These are phyloP conservation scores for Orbilia brochopaga DNA, from an alignment of 2,329 filamentous ascomycete genomes.

Conservation along the genomic window DNA sequence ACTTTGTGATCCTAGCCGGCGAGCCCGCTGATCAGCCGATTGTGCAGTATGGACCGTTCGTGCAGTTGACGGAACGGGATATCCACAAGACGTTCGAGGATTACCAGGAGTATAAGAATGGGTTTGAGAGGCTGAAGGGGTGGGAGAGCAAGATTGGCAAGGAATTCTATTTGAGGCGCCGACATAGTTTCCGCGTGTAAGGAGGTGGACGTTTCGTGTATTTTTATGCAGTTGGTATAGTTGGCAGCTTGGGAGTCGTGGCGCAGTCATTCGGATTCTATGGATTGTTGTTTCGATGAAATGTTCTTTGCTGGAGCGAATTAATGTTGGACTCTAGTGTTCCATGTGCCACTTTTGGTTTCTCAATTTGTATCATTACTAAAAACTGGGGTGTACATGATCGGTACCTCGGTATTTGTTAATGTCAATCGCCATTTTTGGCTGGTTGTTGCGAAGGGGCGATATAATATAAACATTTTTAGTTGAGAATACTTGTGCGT, in stretches of 20 bases:
- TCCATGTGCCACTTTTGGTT: too few species aligned
- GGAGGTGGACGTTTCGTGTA: neutral
- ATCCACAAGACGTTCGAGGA: constrained; percentile 78
- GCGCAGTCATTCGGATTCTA: too few species aligned
- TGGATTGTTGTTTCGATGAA: too few species aligned
- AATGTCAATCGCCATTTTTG: too few species aligned
- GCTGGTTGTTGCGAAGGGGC: too few species aligned
- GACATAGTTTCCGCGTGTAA: constrained; percentile 40
- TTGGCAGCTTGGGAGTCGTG: neutral
- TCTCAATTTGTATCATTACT: too few species aligned
- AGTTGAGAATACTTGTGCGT: too few species aligned
- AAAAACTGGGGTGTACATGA: too few species aligned
- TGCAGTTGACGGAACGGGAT: constrained; percentile 73
- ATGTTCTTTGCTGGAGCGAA: too few species aligned
- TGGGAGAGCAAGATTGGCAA: constrained; percentile 91
- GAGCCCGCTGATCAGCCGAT: constrained; percentile 79
- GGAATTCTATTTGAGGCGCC: constrained; percentile 63
- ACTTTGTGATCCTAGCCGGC: constrained; percentile 76
- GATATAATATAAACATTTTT: too few species aligned
- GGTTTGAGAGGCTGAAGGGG: constrained; percentile 77
- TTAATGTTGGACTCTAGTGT: too few species aligned
- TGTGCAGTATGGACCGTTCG: constrained; percentile 84
- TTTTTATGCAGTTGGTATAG: neutral
- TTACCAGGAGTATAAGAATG: constrained; percentile 74
- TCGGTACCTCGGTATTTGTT: too few species aligned